Evolutionary conservation across 75 land plant genomes (phyloP).

Genomic region (Sequoiadendron giganteum): DNA sequence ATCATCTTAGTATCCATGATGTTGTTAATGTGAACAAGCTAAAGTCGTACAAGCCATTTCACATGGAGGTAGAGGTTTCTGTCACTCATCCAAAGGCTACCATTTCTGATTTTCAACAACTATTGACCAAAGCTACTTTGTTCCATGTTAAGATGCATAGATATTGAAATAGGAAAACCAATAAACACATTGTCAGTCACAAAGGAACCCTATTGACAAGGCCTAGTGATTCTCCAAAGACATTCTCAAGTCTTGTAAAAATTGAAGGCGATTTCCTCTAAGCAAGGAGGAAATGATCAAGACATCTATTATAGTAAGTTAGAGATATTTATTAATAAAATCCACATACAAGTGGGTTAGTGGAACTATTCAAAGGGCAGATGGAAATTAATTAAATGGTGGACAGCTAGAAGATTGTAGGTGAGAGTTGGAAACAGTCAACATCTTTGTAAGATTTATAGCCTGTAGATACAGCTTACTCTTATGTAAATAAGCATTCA

Average conservation of each 20-base stretch:
- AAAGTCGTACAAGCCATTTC: neutral
- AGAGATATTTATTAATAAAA: too few species aligned
- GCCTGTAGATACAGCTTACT: neutral
- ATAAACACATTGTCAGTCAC: neutral
- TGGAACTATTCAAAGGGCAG: neutral
- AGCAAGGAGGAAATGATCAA: neutral
- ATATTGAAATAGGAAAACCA: neutral
- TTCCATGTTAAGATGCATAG: neutral
- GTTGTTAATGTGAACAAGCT: neutral
- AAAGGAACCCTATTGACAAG: neutral
- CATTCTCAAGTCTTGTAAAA: neutral
- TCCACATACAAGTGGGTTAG: too few species aligned
- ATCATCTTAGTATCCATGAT: neutral
- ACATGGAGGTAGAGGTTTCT: neutral
- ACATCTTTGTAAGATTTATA: too few species aligned
- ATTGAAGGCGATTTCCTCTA: neutral
- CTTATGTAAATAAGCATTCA: neutral
- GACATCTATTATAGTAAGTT: neutral
- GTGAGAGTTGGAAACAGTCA: neutral
- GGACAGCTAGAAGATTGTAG: neutral
- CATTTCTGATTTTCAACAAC: neutral
- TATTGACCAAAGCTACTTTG: neutral
- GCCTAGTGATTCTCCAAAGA: neutral
- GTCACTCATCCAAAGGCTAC: neutral
- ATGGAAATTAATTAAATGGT: too few species aligned